phyloP scores from a whole-genome alignment of 1,139 yeast species.

The Pichia kudriavzevii region DNA sequence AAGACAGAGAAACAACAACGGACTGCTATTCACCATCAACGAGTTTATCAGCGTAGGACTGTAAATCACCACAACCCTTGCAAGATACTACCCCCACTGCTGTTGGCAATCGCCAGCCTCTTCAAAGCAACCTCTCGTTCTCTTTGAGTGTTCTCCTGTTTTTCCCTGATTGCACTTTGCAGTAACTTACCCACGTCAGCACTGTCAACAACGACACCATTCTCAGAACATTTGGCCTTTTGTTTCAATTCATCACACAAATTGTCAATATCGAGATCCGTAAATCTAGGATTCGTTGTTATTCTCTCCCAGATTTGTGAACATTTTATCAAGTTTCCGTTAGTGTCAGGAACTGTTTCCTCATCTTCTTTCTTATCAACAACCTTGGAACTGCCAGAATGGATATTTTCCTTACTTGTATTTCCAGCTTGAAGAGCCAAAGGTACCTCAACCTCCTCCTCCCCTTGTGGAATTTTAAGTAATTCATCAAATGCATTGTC shows the following conservation, averaged over 20 bases:
- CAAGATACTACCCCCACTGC: constrained; percentile 1
- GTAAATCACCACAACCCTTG: constrained; percentile 7
- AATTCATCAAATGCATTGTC: constrained; percentile 15
- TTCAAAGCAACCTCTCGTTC: constrained; percentile 4
- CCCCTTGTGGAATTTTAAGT: constrained; percentile 10
- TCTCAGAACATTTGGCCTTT: constrained; percentile 94
- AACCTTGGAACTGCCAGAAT: constrained; percentile 2
- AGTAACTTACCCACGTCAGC: constrained; percentile 52
- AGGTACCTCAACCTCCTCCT: background rate
- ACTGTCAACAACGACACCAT: constrained; percentile 79
- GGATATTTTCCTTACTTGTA: background rate
- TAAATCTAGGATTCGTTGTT: constrained; percentile 86
- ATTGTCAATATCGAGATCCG: constrained; percentile 89
- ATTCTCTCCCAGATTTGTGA: constrained; percentile 96
- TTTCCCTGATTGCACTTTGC: constrained; percentile 6
- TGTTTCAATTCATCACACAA: constrained; percentile 79
- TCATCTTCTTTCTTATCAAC: constrained; percentile 28
- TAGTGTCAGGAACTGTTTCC: constrained; percentile 49
- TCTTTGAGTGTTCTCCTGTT: constrained; percentile 2
- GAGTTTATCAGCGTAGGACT: no score
- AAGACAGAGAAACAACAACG: background rate
- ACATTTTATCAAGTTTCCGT: constrained; percentile 52
- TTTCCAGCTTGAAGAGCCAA: background rate
- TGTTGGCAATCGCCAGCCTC: background rate
- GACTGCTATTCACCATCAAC: no score